phyloP scores from a whole-genome alignment of 2,329 filamentous ascomycete species.

The Fusarium sarcochroum region DNA sequence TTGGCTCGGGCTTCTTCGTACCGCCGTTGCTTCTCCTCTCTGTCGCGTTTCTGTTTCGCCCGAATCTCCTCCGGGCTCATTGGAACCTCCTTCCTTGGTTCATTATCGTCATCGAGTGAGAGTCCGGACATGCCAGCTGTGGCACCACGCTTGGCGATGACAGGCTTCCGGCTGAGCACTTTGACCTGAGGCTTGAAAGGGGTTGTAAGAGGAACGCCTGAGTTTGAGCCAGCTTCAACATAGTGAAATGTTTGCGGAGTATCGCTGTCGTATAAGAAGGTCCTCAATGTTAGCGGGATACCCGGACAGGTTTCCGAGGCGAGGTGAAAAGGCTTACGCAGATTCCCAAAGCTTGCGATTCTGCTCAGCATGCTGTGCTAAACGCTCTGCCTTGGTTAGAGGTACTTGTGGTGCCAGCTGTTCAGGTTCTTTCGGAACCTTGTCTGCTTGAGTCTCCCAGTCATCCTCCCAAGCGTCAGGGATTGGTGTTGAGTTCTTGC shows the following conservation, averaged over 20 bases:
- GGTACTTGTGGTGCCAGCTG: constrained; percentile 55
- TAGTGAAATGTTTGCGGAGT: constrained; percentile 81
- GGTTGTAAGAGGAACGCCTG: constrained; percentile 67
- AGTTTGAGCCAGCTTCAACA: constrained; percentile 72
- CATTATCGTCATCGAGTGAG: constrained; percentile 67
- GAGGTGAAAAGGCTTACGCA: constrained; percentile 70
- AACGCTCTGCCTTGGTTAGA: constrained; percentile 80
- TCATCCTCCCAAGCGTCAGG: constrained; percentile 93
- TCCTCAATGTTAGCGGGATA: constrained; percentile 18
- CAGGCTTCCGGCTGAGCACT: constrained; percentile 86
- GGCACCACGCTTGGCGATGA: constrained; percentile 71
- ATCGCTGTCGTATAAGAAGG: constrained; percentile 67
- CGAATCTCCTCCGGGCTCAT: constrained; percentile 83
- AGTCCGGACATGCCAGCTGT: constrained; percentile 63
- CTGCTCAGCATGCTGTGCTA: constrained; percentile 84
- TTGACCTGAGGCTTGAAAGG: constrained; percentile 86
- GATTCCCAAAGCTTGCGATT: constrained; percentile 92
- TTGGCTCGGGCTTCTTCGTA: constrained; percentile 92
- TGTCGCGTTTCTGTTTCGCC: constrained; percentile 81
- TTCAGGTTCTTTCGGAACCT: constrained; percentile 54
- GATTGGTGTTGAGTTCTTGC: constrained; percentile 61
- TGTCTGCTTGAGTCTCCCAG: constrained; percentile 86
- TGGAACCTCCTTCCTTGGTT: constrained; percentile 73
- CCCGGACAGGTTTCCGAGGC: neutral
- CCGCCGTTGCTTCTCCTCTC: constrained; percentile 89